Evolutionary conservation across 352 stramenopile genomes (phyloP).

Genomic region (Phytophthora rubi): DNA sequence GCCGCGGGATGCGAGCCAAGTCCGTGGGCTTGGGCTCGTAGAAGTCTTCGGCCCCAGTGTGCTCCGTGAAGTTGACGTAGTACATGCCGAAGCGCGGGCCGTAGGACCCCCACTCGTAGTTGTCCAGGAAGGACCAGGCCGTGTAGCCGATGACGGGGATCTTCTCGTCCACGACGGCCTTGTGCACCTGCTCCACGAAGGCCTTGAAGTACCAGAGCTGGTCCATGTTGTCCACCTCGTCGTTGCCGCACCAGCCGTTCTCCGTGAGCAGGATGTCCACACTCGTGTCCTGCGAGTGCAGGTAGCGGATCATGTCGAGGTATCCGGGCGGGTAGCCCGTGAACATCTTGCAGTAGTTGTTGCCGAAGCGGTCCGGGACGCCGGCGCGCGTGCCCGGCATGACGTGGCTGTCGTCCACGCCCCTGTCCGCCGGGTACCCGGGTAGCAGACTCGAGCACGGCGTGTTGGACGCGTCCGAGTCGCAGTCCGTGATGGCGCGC

Average conservation of each 20-base stretch:
- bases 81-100: conserved; percentile 65
- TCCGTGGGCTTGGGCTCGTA: conserved; percentile 41
- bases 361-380: conserved; percentile 35
- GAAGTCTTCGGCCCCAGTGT: conserved; percentile 33
- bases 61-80: conserved; percentile 63
- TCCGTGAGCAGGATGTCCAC: conserved; percentile 51
- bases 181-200: conserved; percentile 51
- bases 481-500: conserved; percentile 61
- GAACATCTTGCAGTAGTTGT: conserved; percentile 51
- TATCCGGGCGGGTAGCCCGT: conserved; percentile 54
- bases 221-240: conserved; percentile 49
- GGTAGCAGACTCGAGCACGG: conserved; percentile 37
- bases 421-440: conserved; percentile 50
- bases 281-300: conserved; percentile 44
- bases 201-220: conserved; percentile 55
- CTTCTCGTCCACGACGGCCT: conserved; percentile 43
- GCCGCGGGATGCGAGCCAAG: conserved; percentile 44
- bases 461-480: conserved; percentile 36
- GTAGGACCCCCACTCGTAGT: conserved; percentile 58
- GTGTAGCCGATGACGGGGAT: conserved; percentile 42
- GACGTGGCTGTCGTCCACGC: conserved; percentile 52
- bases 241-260: conserved; percentile 55
- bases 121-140: conserved; percentile 48
- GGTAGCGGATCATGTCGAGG: conserved; percentile 43
- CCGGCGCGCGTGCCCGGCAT: conserved; percentile 64